Conservation (phyloP, 2,329 filamentous ascomycete species). For the Aspergillus tamarii region DNA sequence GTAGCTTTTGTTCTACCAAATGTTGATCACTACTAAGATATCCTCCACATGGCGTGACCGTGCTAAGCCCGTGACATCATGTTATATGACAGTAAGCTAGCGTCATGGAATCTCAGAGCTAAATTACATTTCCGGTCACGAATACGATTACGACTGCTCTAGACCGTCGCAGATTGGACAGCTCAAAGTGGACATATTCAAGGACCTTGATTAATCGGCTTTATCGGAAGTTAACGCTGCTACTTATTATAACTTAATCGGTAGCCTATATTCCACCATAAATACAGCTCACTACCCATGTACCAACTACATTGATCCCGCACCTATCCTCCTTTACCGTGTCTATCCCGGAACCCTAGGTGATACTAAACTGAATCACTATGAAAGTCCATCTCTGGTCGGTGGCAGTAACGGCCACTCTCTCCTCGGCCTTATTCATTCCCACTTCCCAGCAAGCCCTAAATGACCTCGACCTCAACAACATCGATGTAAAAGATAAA, state of each 20-base stretch:
- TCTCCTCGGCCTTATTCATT: conserved; percentile 54
- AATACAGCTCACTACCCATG: neutral
- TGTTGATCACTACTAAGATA: neutral
- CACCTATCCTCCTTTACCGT: neutral
- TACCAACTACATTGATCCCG: neutral
- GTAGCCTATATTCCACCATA: neutral
- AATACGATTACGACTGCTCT: neutral
- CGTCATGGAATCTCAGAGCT: neutral
- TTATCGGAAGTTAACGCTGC: neutral
- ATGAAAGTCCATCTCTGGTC: conserved; percentile 34
- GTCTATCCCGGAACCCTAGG: neutral
- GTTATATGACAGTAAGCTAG: neutral
- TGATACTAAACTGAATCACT: neutral
- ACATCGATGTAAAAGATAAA: neutral
- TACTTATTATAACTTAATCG: neutral
- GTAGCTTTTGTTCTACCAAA: neutral
- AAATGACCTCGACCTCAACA: conserved; percentile 5
- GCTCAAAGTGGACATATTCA: neutral
- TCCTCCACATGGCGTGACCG: neutral
- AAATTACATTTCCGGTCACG: neutral
- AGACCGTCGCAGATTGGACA: neutral
- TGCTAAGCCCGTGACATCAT: neutral
- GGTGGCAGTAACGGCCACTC: conserved; percentile 44
- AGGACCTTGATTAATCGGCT: neutral
- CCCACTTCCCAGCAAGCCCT: conserved; percentile 46